Conservation (phyloP, 345 rosid genomes). For the Eucalyptus decipiens region DNA sequence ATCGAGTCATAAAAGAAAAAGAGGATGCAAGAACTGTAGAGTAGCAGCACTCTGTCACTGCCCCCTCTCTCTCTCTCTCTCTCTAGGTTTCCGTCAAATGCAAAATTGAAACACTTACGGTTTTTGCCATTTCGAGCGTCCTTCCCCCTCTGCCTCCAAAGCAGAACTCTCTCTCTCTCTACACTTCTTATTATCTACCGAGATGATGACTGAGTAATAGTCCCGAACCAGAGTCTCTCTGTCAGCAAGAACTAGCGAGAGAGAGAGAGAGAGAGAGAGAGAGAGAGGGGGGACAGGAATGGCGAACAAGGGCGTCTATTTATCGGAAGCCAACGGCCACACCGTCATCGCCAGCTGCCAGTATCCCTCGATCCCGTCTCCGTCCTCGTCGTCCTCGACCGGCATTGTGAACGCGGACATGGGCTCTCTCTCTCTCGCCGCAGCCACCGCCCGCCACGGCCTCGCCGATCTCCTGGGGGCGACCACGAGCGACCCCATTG, state of each 20-base stretch:
- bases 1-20: not conserved
- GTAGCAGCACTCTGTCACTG: not conserved
- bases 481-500: not conserved
- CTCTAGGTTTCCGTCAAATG: not conserved
- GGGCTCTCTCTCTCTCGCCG: constrained; percentile 33
- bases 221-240: constrained; percentile 36
- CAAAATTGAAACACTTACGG: not conserved
- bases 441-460: not conserved
- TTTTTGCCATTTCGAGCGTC: not conserved
- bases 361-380: not conserved
- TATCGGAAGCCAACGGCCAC: not conserved
- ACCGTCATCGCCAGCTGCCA: not conserved
- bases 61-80: not conserved
- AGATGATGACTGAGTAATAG: constrained; percentile 28
- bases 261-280: not conserved
- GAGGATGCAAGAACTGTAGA: not conserved
- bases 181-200: not conserved
- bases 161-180: not conserved
- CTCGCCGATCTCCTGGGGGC: not conserved
- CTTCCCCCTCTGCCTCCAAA: not conserved
- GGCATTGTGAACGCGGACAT: constrained; percentile 30
- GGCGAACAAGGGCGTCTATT: constrained; percentile 4
- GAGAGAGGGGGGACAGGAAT: not conserved
- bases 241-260: not conserved
- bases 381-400: not conserved